A percentile compares a stretch with the other conserved stretches of the same genome.
phyloP scores from a whole-genome alignment of 129 eudicot species.

The Apium graveolens region DNA sequence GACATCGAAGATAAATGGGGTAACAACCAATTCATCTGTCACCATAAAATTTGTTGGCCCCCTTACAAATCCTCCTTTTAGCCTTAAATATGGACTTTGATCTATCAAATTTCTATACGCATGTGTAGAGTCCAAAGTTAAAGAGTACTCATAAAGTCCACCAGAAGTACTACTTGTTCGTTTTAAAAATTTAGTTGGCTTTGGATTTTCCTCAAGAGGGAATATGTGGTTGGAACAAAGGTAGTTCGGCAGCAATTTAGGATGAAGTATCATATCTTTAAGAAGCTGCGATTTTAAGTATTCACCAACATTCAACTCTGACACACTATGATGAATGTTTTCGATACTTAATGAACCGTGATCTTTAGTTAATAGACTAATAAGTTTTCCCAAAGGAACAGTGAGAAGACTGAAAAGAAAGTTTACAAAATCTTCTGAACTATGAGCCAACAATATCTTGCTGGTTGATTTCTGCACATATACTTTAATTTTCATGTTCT shows the following conservation, averaged over 20 bases:
- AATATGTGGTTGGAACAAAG: too few species aligned
- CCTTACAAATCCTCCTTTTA: too few species aligned
- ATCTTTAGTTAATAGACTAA: constrained; percentile 8
- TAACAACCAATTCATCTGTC: too few species aligned
- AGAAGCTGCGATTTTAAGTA: constrained; percentile 21
- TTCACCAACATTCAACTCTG: constrained; percentile 17
- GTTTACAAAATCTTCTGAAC: constrained; percentile 30
- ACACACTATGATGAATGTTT: constrained; percentile 30
- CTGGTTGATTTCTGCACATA: constrained; percentile 29
- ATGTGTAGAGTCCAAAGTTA: too few species aligned
- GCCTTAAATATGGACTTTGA: too few species aligned
- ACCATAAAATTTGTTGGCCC: too few species aligned
- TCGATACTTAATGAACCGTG: constrained; percentile 9
- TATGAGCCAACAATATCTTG: constrained; percentile 33
- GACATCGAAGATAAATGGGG: too few species aligned
- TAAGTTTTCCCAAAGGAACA: constrained; percentile 29
- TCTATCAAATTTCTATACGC: too few species aligned
- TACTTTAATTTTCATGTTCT: constrained; percentile 16
- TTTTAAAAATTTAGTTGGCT: too few species aligned
- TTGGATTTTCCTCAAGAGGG: too few species aligned
- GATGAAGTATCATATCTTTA: constrained; percentile 25
- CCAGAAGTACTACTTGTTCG: too few species aligned
- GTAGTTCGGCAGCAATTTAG: not conserved
- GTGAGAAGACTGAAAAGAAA: constrained; percentile 35
- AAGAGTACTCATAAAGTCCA: too few species aligned